A percentile compares a stretch with the other conserved stretches of the same genome.
Conservation (phyloP, 1,139 yeast species). For the Magnusiomyces fungicola region DNA sequence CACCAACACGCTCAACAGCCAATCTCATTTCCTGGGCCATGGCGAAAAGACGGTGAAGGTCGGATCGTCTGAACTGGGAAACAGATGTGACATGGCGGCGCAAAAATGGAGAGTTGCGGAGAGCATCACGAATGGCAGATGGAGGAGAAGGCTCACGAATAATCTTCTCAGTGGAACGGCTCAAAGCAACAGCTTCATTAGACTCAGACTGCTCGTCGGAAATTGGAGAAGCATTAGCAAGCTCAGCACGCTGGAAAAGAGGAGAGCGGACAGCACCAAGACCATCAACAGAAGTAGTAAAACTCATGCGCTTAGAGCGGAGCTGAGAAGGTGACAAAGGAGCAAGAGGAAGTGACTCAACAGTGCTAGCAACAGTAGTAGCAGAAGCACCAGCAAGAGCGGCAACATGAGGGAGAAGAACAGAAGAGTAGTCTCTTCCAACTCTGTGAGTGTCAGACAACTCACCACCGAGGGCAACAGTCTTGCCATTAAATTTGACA, state of each 20-base stretch:
- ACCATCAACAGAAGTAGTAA: not conserved
- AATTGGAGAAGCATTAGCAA: slow-evolving; percentile 26
- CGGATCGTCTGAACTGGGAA: slow-evolving; percentile 75
- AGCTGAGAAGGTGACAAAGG: slow-evolving; percentile 25
- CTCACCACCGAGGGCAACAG: slow-evolving; percentile 79
- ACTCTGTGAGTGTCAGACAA: slow-evolving; percentile 49
- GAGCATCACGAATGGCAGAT: slow-evolving; percentile 61
- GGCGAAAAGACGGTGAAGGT: slow-evolving; percentile 85
- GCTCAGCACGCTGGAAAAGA: slow-evolving; percentile 8
- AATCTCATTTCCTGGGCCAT: slow-evolving; percentile 98
- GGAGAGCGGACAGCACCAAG: slow-evolving; percentile 7
- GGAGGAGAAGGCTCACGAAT: slow-evolving; percentile 61
- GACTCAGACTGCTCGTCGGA: slow-evolving; percentile 29
- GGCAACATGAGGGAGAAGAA: slow-evolving; percentile 19
- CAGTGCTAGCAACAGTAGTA: slow-evolving; percentile 15
- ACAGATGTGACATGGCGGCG: slow-evolving; percentile 85
- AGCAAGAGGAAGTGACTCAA: slow-evolving; percentile 28
- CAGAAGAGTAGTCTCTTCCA: slow-evolving; percentile 42
- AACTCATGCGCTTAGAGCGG: not conserved
- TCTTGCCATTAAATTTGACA: slow-evolving; percentile 69
- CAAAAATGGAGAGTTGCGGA: slow-evolving; percentile 84
- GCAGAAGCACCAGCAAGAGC: slow-evolving; percentile 17
- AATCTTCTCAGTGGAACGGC: slow-evolving; percentile 18
- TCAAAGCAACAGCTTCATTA: slow-evolving; percentile 35
- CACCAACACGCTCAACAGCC: slow-evolving; percentile 95